Evolutionary conservation across 192 early-diverging fungal species (phyloP), one percentile per base, ranked within the genome.

Genomic region (Blastocladiella britannica): DNA sequence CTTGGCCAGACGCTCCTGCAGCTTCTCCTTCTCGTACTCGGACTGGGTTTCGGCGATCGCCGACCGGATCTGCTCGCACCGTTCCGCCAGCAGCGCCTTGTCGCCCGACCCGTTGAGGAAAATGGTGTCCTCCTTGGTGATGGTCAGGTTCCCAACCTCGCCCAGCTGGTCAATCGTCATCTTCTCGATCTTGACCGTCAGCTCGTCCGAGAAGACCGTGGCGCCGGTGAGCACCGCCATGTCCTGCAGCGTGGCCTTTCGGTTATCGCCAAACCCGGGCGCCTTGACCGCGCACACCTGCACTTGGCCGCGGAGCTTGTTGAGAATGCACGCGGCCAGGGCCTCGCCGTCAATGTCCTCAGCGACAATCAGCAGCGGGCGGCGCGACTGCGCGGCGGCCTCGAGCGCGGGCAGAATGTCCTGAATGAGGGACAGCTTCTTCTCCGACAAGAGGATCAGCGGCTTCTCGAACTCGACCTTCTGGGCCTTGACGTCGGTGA

Each of bases 401-500:
- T 99, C 96, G 24, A 99, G 78, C 31, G 91, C 84, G 15, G 96
- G 96, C 63, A 99, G 76, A 56, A 99, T 76, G 71, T 99, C 96
- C 71, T 91, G 88, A 25, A 99, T 70, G 28, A 84, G 61, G 51
- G 90, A 93, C 65, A 99, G 90, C 82, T 99, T 99, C 77, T 89
- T 87, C 71, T 99, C 96, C 24, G 89, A 91, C n/a, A 99, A 74
- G 60, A 99, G 73, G 63, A 99, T 86, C 66, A 97, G 72, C 37
- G 96, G 96, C 74, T 99, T 99, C 79, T 99, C 96, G 56, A 99
- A 92, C 76, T 99, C 96, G 62, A 93, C 91, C 77, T 97, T 97
- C 70, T 94, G 91, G 56, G 88, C 77, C 78, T 91, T 91, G 65
- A 88, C 80, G 72, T 99, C 91, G 65, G 93, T 99, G 73, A 97